Evolutionary conservation across 2,329 filamentous ascomycete genomes (phyloP).

Genomic region (Aspergillus versicolor): DNA sequence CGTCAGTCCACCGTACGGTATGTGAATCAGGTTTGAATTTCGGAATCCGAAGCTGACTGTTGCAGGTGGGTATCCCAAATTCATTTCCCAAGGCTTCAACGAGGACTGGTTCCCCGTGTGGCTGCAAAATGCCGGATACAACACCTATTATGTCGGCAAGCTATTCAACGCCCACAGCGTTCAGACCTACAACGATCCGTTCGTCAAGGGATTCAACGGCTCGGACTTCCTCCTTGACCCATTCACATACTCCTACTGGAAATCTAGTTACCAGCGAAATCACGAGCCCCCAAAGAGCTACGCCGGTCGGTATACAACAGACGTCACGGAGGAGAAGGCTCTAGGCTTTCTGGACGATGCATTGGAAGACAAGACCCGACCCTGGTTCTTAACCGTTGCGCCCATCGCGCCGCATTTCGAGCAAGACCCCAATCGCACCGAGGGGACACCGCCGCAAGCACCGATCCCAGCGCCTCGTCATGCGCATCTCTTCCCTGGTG

Average conservation of each 20-base stretch:
- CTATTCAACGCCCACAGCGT: constrained; percentile 65
- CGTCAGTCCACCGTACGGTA: constrained; percentile 30
- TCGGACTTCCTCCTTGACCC: constrained; percentile 64
- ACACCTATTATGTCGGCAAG: constrained; percentile 69
- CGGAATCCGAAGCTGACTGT: constrained; percentile 29
- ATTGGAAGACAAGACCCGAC: constrained; percentile 47
- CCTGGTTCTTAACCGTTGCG: constrained; percentile 67
- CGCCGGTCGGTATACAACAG: constrained; percentile 55
- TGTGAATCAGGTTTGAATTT: neutral
- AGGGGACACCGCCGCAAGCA: constrained; percentile 48
- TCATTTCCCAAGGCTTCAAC: constrained; percentile 64
- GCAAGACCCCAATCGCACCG: constrained; percentile 2
- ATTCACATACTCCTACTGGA: constrained; percentile 65
- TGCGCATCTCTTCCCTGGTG: constrained; percentile 59
- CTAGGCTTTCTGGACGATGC: constrained; percentile 63
- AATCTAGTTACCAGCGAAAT: constrained; percentile 62
- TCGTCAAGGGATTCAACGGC: constrained; percentile 59
- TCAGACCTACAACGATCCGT: constrained; percentile 61
- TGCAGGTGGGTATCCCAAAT: constrained; percentile 58
- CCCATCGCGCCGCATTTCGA: constrained; percentile 68
- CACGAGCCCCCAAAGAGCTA: constrained; percentile 53
- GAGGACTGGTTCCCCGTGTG: constrained; percentile 68
- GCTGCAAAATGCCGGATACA: constrained; percentile 68
- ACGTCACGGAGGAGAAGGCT: constrained; percentile 58
- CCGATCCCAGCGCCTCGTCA: constrained; percentile 63